Evolutionary conservation across 2,329 filamentous ascomycete genomes (phyloP).

Genomic region (Microsporum canis): DNA sequence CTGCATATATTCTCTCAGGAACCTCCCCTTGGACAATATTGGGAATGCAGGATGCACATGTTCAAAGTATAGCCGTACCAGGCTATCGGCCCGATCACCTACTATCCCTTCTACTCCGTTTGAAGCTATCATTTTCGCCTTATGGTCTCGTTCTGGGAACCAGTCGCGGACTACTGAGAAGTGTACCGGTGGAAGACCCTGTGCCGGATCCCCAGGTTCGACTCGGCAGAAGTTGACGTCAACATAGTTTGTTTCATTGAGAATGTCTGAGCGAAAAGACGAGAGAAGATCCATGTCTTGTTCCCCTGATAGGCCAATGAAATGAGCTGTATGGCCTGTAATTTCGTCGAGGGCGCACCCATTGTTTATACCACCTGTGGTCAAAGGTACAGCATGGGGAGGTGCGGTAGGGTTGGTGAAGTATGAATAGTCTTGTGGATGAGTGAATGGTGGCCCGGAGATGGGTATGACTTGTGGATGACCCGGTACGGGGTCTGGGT

Average conservation of each 20-base stretch:
- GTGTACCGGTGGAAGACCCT: constrained; percentile 35
- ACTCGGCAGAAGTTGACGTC: constrained; percentile 39
- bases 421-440: neutral
- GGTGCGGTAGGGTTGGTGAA: neutral
- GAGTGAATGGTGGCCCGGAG: neutral
- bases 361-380: neutral
- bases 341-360: neutral
- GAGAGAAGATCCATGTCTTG: constrained; percentile 36
- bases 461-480: neutral
- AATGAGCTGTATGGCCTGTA: neutral
- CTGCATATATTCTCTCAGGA: neutral
- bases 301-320: neutral
- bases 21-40: neutral
- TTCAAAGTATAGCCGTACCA: constrained; percentile 38
- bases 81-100: constrained; percentile 30
- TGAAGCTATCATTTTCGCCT: constrained; percentile 30
- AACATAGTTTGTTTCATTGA: constrained; percentile 35
- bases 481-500: neutral
- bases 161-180: constrained; percentile 37
- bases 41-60: constrained; percentile 36
- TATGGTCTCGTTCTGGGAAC: constrained; percentile 36
- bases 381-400: neutral
- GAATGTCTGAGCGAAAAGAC: constrained; percentile 38
- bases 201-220: constrained; percentile 25
- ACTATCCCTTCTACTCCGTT: constrained; percentile 36